Evolutionary conservation across 192 early-diverging fungal species (phyloP).

Genomic region (Coemansia umbellata): DNA sequence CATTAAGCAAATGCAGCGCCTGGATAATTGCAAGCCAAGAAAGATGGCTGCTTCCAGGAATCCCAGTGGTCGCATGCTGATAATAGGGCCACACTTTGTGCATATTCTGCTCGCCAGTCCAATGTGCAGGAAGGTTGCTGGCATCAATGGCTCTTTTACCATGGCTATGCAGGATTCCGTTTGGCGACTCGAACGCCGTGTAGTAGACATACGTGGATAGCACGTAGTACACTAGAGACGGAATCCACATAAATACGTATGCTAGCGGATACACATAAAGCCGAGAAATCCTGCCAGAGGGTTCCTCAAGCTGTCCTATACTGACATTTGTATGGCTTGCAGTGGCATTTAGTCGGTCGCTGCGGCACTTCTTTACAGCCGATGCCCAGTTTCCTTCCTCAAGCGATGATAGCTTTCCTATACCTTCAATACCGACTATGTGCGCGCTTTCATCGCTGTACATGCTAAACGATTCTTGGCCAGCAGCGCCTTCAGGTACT

Average conservation of each 20-base stretch:
- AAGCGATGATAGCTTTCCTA: slow-evolving; percentile 6
- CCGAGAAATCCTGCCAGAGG: slow-evolving; percentile 11
- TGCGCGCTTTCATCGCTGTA: slow-evolving; percentile 10
- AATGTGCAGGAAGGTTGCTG: slow-evolving; percentile 23
- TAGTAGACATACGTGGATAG: slow-evolving; percentile 37
- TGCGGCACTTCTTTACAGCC: slow-evolving; percentile 15
- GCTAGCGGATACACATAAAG: slow-evolving; percentile 46
- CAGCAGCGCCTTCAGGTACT: too few species aligned
- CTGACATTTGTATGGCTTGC: too few species aligned
- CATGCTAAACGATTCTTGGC: neutral
- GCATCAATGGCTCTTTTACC: slow-evolving; percentile 8
- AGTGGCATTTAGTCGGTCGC: neutral
- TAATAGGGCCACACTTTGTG: slow-evolving; percentile 39
- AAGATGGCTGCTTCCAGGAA: slow-evolving; percentile 11
- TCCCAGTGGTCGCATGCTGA: neutral
- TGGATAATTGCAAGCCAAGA: slow-evolving; percentile 39
- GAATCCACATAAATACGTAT: slow-evolving; percentile 27
- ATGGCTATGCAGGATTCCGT: neutral
- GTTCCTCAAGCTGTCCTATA: neutral
- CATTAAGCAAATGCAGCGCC: slow-evolving; percentile 33
- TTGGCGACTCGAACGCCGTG: slow-evolving; percentile 9
- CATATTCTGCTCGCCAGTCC: slow-evolving; percentile 28
- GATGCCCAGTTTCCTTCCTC: slow-evolving; percentile 26
- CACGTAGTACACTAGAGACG: slow-evolving; percentile 24
- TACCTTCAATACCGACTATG: neutral